These are phyloP conservation scores for Claviceps paspali DNA, from an alignment of 2,329 filamentous ascomycete genomes.

Conservation along the genomic window DNA sequence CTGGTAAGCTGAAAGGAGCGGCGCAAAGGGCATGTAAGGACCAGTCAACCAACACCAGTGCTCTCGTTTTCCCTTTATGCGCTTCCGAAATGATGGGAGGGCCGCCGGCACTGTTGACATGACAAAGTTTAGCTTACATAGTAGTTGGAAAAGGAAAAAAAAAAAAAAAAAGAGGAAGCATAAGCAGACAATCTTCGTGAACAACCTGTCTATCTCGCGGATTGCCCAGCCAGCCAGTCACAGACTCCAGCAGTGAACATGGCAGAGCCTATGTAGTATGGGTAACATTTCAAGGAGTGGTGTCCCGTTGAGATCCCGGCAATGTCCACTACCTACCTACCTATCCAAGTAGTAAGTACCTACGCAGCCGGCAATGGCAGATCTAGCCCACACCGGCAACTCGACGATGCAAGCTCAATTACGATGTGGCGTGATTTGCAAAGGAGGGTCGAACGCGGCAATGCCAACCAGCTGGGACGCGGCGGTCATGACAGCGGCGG, in stretches of 20 bases:
- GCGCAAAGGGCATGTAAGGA: too few species aligned
- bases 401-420: not conserved
- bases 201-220: too few species aligned
- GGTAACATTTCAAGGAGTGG: conserved; percentile 3
- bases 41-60: too few species aligned
- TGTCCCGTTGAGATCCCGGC: conserved; percentile 1
- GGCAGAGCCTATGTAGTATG: conserved; percentile 4
- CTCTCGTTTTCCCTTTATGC: not conserved
- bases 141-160: too few species aligned
- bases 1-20: not conserved
- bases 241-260: conserved; percentile 5
- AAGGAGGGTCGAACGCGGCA: not conserved
- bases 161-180: too few species aligned
- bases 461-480: too few species aligned
- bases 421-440: not conserved
- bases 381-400: conserved; percentile 1
- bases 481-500: too few species aligned
- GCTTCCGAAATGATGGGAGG: not conserved
- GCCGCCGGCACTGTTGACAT: too few species aligned
- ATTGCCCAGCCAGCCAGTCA: conserved; percentile 2
- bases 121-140: too few species aligned
- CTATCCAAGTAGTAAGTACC: too few species aligned
- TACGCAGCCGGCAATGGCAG: conserved; percentile 1
- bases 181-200: too few species aligned
- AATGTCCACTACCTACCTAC: not conserved